These are phyloP conservation scores for Cyclotella kingstonii DNA, from an alignment of 108 stramenopile species.

Conservation along the genomic window DNA sequence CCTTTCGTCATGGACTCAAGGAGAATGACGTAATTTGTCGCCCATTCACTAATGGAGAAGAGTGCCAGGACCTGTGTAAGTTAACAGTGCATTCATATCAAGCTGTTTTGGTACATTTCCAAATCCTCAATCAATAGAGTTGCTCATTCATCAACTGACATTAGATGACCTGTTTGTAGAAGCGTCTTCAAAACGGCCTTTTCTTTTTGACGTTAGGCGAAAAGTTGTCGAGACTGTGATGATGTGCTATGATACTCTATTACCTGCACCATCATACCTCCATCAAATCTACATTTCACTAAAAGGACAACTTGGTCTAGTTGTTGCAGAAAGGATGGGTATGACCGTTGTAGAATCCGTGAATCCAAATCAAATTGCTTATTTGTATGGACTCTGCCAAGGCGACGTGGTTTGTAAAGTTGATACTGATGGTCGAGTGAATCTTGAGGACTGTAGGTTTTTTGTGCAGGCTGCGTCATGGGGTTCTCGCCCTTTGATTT, in stretches of 20 bases:
- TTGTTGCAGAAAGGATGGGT: too few species aligned
- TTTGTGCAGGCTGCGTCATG: slow-evolving; percentile 6
- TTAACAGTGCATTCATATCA: not conserved
- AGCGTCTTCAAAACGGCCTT: slow-evolving; percentile 13
- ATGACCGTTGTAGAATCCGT: slow-evolving; percentile 1
- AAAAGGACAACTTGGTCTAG: slow-evolving; percentile 9
- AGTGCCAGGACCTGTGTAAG: not conserved
- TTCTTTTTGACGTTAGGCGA: slow-evolving; percentile 27
- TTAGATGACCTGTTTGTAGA: slow-evolving; percentile 13
- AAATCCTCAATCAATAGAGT: not conserved
- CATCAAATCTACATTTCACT: slow-evolving; percentile 25
- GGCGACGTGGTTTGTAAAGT: slow-evolving; percentile 31
- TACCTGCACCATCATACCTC: not conserved
- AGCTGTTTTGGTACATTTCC: not conserved
- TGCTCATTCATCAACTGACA: not conserved
- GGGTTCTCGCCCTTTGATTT: slow-evolving; percentile 12
- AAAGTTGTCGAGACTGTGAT: not conserved
- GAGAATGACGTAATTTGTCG: not conserved
- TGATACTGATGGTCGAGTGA: slow-evolving; percentile 7
- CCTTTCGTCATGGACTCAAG: slow-evolving; percentile 2
- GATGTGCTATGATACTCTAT: not conserved
- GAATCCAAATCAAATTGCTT: slow-evolving; percentile 1
- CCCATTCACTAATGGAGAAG: slow-evolving; percentile 6
- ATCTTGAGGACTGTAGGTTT: not conserved
- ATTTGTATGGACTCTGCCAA: slow-evolving; percentile 15